Conservation (phyloP, 2,329 filamentous ascomycete genomes). For the Clarireedia monteithiana region DNA sequence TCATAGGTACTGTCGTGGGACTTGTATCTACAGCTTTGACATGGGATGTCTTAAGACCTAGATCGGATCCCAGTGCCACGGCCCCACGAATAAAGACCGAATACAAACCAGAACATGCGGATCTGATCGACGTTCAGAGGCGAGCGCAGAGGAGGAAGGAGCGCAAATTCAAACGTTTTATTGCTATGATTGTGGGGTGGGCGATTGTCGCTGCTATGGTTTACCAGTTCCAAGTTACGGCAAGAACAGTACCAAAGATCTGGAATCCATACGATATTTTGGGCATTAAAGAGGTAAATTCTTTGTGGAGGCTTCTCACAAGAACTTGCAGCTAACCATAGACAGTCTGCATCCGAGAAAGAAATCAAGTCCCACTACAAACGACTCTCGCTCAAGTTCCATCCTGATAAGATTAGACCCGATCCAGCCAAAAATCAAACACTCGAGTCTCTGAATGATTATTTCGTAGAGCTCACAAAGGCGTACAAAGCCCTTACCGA, state of each 20-base stretch:
- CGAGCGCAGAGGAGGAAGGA: slow-evolving; percentile 84
- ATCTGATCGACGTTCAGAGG: slow-evolving; percentile 75
- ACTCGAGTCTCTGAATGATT: slow-evolving; percentile 70
- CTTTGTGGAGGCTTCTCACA: neutral
- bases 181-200: slow-evolving; percentile 73
- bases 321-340: slow-evolving; percentile 17
- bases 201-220: slow-evolving; percentile 80
- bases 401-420: slow-evolving; percentile 87
- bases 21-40: slow-evolving; percentile 87
- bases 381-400: slow-evolving; percentile 73
- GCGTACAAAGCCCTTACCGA: slow-evolving; percentile 97
- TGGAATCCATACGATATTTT: slow-evolving; percentile 98
- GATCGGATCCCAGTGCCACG: slow-evolving; percentile 67
- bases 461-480: slow-evolving; percentile 93
- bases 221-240: slow-evolving; percentile 79
- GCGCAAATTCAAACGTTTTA: slow-evolving; percentile 75
- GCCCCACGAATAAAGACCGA: slow-evolving; percentile 75
- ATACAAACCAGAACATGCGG: slow-evolving; percentile 74
- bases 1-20: slow-evolving; percentile 83
- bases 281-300: slow-evolving; percentile 65
- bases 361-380: slow-evolving; percentile 90
- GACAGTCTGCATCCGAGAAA: slow-evolving; percentile 72
- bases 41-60: slow-evolving; percentile 76
- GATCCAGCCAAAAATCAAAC: slow-evolving; percentile 87
- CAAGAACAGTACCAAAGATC: slow-evolving; percentile 63